Conservation (phyloP, 2,329 filamentous ascomycete genomes). For the Colletotrichum eleusines region DNA sequence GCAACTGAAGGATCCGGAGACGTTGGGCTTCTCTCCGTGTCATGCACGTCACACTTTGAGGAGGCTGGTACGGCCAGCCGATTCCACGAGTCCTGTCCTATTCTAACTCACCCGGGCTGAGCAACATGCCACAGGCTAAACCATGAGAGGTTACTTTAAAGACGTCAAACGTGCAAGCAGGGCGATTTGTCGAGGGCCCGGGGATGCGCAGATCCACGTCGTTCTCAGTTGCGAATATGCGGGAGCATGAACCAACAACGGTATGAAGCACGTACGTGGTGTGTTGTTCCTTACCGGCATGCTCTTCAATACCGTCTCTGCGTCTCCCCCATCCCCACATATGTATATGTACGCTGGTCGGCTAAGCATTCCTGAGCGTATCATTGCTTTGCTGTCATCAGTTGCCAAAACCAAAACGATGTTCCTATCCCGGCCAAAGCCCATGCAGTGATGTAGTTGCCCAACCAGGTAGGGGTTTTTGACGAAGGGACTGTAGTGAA, state of each 20-base stretch:
- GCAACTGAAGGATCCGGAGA: constrained; percentile 5
- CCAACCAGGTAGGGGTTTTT: constrained; percentile 5
- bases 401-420: constrained; percentile 3
- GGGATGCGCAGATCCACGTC: background rate
- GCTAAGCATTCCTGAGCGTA: background rate
- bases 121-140: background rate
- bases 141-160: background rate
- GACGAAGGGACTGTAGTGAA: background rate
- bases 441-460: constrained; percentile 16
- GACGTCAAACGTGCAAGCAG: background rate
- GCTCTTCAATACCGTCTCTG: background rate
- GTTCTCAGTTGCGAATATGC: background rate
- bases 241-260: background rate
- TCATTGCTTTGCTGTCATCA: constrained; percentile 1
- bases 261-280: background rate
- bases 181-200: background rate
- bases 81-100: background rate
- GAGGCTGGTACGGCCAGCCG: background rate
- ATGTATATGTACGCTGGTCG: background rate
- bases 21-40: background rate
- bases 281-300: background rate
- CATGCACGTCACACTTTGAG: constrained; percentile 6
- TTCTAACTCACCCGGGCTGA: background rate
- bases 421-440: constrained; percentile 1
- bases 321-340: background rate